phyloP scores from a whole-genome alignment of 805 yeast genomes.

The Metschnikowia cubensis region DNA sequence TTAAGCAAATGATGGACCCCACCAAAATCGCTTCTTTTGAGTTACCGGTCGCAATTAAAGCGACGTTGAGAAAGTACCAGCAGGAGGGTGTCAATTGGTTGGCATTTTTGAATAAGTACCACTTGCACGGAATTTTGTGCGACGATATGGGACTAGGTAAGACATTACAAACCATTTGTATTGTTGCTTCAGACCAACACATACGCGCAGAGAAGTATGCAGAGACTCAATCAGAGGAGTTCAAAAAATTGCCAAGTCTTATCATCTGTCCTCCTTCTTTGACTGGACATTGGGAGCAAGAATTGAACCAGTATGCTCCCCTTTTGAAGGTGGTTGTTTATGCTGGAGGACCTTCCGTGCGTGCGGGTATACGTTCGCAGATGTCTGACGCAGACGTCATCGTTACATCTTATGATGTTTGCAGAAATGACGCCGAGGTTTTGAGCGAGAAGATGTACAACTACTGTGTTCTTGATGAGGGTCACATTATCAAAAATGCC shows the following conservation, averaged over 20 bases:
- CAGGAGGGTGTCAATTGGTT: constrained; percentile 99
- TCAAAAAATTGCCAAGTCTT: constrained; percentile 74
- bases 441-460: constrained; percentile 66
- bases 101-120: constrained; percentile 90
- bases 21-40: constrained; percentile 82
- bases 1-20: constrained; percentile 97
- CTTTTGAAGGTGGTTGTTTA: constrained; percentile 77
- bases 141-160: constrained; percentile 99
- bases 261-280: constrained; percentile 95
- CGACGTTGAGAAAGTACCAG: constrained; percentile 89
- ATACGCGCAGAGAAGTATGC: constrained; percentile 68
- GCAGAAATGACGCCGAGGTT: constrained; percentile 80
- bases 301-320: constrained; percentile 84
- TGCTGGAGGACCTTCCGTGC: constrained; percentile 84
- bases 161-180: constrained; percentile 94
- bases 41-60: constrained; percentile 87
- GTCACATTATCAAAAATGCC: constrained; percentile 94
- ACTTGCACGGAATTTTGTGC: constrained; percentile 94
- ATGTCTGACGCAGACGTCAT: constrained; percentile 70
- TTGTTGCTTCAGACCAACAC: constrained; percentile 93
- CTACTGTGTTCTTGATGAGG: constrained; percentile 95
- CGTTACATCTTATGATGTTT: constrained; percentile 94
- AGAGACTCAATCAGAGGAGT: constrained; percentile 58
- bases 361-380: constrained; percentile 52
- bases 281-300: constrained; percentile 99